phyloP scores from a whole-genome alignment of 306 rosid genomes.

The Cicer bijugum region DNA sequence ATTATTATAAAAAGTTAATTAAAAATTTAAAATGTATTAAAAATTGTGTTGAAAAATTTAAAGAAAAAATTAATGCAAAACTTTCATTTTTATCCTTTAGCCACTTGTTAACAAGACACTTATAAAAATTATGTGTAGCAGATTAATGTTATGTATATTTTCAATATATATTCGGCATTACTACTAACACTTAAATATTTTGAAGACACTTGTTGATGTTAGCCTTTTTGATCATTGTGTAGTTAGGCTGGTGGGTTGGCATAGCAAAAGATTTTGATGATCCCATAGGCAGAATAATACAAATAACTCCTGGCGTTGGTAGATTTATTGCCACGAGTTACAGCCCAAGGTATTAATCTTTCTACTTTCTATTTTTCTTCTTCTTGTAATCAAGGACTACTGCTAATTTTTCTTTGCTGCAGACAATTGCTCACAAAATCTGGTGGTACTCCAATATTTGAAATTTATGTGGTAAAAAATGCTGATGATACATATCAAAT shows the following conservation, averaged over 20 bases:
- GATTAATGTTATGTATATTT: background rate
- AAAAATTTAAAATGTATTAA: no score
- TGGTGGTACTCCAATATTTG: constrained; percentile 81
- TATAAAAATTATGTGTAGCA: background rate
- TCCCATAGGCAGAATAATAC: constrained; percentile 81
- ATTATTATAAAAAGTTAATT: background rate
- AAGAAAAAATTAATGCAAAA: no score
- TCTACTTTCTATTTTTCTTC: constrained; percentile 37
- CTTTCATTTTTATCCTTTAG: no score
- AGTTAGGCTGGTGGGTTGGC: constrained; percentile 91
- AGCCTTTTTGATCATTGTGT: constrained; percentile 31
- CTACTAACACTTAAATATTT: background rate
- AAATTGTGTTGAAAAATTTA: no score
- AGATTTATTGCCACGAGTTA: constrained; percentile 76
- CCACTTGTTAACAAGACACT: no score
- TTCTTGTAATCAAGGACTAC: background rate
- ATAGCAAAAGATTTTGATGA: constrained; percentile 79
- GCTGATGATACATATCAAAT: constrained; percentile 70
- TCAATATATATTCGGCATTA: constrained; percentile 15
- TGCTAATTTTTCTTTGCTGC: constrained; percentile 51
- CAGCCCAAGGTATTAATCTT: constrained; percentile 71
- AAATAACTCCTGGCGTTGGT: constrained; percentile 81
- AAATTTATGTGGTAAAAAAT: constrained; percentile 81
- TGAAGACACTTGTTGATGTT: constrained; percentile 21
- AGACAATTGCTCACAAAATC: constrained; percentile 80